Evolutionary conservation across 129 eudicot genomes (phyloP).

Genomic region (Helianthus annuus): HanXRQr2.0-SUNRISE NC_035440.2:101212763-101213262

Average conservation of each 20-base stretch:
- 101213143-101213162: slow-evolving; percentile 61
- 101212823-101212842: neutral
- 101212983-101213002: neutral
- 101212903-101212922: slow-evolving; percentile 69
- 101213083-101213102: slow-evolving; percentile 61
- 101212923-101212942: slow-evolving; percentile 79
- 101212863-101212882: slow-evolving; percentile 16
- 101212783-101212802: neutral
- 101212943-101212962: neutral
- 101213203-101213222: neutral
- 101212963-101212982: neutral
- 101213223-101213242: neutral
- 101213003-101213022: neutral
- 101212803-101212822: neutral
- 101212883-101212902: slow-evolving; percentile 4
- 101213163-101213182: slow-evolving; percentile 62
- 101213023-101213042: slow-evolving; percentile 4
- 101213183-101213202: neutral
- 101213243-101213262: too few relatives aligned
- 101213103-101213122: slow-evolving; percentile 69
- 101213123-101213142: slow-evolving; percentile 65
- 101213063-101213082: slow-evolving; percentile 17
- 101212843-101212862: neutral
- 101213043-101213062: neutral
- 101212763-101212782: neutral